Percentiles rank a stretch among this genome's conserved stretches.
Evolutionary conservation across 345 rosid species (phyloP).

Genomic region (Corymbia maculata): DNA sequence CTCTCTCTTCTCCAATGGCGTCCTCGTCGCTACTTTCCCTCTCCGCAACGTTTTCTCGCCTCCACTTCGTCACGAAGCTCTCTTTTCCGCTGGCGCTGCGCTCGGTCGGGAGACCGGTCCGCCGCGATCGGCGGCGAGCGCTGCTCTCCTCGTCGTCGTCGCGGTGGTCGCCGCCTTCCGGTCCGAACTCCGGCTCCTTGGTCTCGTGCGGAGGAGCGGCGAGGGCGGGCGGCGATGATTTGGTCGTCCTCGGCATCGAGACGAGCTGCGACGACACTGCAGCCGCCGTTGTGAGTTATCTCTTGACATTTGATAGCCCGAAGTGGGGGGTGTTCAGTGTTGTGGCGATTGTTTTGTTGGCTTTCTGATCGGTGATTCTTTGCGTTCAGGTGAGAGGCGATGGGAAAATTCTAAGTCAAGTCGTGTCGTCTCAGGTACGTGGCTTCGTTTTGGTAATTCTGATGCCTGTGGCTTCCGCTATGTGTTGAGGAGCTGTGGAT

Average conservation of each 20-base stretch:
- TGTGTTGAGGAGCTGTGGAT: neutral
- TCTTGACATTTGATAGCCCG: neutral
- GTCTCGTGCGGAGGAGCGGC: neutral
- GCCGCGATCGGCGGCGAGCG: neutral
- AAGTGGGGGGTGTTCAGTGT: neutral
- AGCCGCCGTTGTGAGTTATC: constrained; percentile 63
- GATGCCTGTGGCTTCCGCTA: neutral
- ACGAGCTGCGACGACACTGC: constrained; percentile 98
- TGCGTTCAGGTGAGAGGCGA: constrained; percentile 60
- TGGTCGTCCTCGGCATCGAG: constrained; percentile 88
- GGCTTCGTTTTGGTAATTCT: neutral
- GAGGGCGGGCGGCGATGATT: constrained; percentile 12
- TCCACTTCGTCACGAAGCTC: constrained; percentile 16
- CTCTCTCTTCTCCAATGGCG: neutral
- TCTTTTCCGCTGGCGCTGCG: constrained; percentile 2
- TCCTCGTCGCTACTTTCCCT: constrained; percentile 10
- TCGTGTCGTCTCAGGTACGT: constrained; percentile 87
- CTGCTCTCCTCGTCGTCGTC: neutral
- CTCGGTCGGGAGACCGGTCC: neutral
- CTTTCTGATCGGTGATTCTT: neutral
- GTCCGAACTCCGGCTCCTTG: neutral
- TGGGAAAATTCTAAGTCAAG: constrained; percentile 91
- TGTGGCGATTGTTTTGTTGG: neutral
- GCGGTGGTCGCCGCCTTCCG: constrained; percentile 2
- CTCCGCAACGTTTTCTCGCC: constrained; percentile 37